phyloP scores from a whole-genome alignment of 2,329 filamentous ascomycete species.

The Penicillium capsulatum region DNA sequence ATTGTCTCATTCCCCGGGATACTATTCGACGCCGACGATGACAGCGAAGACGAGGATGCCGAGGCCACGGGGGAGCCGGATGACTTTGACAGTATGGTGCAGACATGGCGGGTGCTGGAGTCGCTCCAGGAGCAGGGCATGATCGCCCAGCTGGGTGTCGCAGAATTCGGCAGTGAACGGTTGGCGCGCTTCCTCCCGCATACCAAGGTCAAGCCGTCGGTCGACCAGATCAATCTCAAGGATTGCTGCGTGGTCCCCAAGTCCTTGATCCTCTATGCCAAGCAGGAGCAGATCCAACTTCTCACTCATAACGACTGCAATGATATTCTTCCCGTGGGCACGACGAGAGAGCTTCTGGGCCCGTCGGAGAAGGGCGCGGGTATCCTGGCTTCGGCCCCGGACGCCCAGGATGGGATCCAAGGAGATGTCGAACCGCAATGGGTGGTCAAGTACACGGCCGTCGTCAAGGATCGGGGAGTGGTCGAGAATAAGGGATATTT shows the following conservation, averaged over 20 bases:
- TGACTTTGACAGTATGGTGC: conserved; percentile 60
- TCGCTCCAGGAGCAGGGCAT: conserved; percentile 64
- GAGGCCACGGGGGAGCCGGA: conserved; percentile 49
- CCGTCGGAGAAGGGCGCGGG: conserved; percentile 67
- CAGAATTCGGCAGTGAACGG: conserved; percentile 86
- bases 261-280: conserved; percentile 78
- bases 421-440: conserved; percentile 83
- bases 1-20: conserved; percentile 92
- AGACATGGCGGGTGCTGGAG: conserved; percentile 67
- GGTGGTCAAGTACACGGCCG: conserved; percentile 96
- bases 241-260: conserved; percentile 96
- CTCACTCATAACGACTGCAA: conserved; percentile 92
- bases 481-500: conserved; percentile 99
- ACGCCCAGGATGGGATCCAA: conserved; percentile 54
- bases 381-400: conserved; percentile 62
- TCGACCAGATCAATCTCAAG: conserved; percentile 93
- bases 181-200: conserved; percentile 70
- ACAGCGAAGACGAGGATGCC: conserved; percentile 66
- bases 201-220: conserved; percentile 68
- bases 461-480: conserved; percentile 87
- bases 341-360: conserved; percentile 76
- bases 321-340: conserved; percentile 82
- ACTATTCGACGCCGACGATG: conserved; percentile 88
- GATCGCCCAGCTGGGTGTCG: conserved; percentile 73
- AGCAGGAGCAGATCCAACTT: conserved; percentile 75